Percentiles rank a stretch among this genome's conserved stretches.
phyloP scores from a whole-genome alignment of 345 rosid genomes.

The Ailanthus altissimus region DNA sequence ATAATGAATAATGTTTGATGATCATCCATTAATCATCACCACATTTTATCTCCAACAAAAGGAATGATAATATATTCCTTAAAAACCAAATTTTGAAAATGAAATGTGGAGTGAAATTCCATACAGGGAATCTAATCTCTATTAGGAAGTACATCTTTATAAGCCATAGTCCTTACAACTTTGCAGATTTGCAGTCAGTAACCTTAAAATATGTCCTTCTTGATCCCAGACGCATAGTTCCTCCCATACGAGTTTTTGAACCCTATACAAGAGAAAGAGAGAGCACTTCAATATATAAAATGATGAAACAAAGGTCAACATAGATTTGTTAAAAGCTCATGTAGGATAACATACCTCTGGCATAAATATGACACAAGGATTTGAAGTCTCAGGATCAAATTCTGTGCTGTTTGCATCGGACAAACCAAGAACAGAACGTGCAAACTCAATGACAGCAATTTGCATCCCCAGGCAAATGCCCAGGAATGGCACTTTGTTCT shows the following conservation, averaged over 20 bases:
- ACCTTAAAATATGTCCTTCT: slow-evolving; percentile 69
- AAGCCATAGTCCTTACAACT: slow-evolving; percentile 47
- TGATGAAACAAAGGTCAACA: background rate
- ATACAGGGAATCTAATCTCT: background rate
- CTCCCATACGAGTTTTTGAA: slow-evolving; percentile 88
- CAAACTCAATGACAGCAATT: slow-evolving; percentile 78
- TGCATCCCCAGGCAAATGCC: slow-evolving; percentile 94
- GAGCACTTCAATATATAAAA: slow-evolving; percentile 2
- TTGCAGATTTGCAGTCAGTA: slow-evolving; percentile 71
- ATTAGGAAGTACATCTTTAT: slow-evolving; percentile 2
- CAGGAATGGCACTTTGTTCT: slow-evolving; percentile 64
- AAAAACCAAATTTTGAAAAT: background rate
- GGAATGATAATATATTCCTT: background rate
- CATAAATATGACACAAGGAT: slow-evolving; percentile 83
- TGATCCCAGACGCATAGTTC: slow-evolving; percentile 82
- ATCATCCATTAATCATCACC: background rate
- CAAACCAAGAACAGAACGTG: slow-evolving; percentile 71
- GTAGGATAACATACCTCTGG: slow-evolving; percentile 53
- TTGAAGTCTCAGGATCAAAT: slow-evolving; percentile 65
- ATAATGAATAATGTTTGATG: background rate
- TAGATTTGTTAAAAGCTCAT: background rate
- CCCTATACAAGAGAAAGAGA: slow-evolving; percentile 39
- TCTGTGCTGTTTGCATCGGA: slow-evolving; percentile 73
- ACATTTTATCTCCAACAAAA: background rate
- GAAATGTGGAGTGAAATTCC: background rate